Evolutionary conservation across 495 filamentous ascomycete genomes (phyloP).

Genomic region (Sordaria brevicollis): DNA sequence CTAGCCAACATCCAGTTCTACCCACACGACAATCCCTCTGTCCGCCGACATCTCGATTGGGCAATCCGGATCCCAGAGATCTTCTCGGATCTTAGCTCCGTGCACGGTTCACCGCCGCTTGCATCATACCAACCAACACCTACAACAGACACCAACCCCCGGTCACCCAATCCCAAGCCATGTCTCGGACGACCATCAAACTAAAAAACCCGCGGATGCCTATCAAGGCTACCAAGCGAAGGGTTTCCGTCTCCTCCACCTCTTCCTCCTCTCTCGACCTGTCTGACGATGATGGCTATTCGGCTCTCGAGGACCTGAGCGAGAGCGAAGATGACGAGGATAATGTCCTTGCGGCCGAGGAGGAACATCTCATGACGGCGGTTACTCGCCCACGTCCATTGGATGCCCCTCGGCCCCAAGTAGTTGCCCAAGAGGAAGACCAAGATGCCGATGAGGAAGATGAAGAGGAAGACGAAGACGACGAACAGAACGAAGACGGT

Average conservation of each 20-base stretch:
- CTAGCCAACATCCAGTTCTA: not conserved
- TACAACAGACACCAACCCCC: constrained; percentile 10
- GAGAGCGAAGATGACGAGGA: constrained; percentile 64
- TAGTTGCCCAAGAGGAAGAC: constrained; percentile 14
- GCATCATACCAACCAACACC: constrained; percentile 5
- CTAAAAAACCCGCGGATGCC: constrained; percentile 36
- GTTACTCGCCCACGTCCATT: constrained; percentile 21
- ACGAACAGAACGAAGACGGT: constrained; percentile 25
- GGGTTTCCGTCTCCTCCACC: constrained; percentile 30
- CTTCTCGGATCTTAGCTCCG: not conserved
- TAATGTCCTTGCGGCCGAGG: constrained; percentile 62
- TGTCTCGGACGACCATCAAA: constrained; percentile 41
- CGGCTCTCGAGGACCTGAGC: constrained; percentile 65
- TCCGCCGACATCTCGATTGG: not conserved
- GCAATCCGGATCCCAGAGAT: not conserved
- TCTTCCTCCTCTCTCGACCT: constrained; percentile 39
- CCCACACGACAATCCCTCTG: not conserved
- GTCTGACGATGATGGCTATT: constrained; percentile 60
- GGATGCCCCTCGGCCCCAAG: constrained; percentile 31
- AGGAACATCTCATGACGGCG: constrained; percentile 51
- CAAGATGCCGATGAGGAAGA: constrained; percentile 23
- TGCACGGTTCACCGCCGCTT: constrained; percentile 30
- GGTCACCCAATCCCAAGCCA: constrained; percentile 17
- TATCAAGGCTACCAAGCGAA: constrained; percentile 29
- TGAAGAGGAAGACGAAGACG: constrained; percentile 28